Conservation (phyloP, 257 asterid genomes). For the Scutellaria baicalensis region DNA sequence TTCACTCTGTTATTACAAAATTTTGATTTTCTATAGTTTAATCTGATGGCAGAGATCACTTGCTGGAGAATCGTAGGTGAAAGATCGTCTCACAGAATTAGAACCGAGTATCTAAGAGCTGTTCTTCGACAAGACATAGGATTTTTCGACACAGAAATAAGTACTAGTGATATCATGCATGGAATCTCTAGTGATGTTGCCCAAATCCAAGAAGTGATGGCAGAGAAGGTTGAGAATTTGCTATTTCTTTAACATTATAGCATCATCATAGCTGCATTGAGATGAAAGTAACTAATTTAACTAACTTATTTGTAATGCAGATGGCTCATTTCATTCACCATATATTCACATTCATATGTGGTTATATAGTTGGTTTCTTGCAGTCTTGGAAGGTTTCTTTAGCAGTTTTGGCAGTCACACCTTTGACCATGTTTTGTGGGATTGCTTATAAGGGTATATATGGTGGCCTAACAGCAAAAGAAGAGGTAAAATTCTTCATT, state of each 20-base stretch:
- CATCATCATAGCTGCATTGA: background rate
- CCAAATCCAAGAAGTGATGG: slow-evolving; percentile 88
- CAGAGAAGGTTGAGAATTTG: slow-evolving; percentile 57
- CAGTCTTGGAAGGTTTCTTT: slow-evolving; percentile 65
- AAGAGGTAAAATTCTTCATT: slow-evolving; percentile 46
- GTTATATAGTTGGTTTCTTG: slow-evolving; percentile 60
- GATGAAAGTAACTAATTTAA: background rate
- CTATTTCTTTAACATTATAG: background rate
- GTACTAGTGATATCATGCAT: slow-evolving; percentile 79
- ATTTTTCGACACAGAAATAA: slow-evolving; percentile 63
- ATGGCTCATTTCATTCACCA: slow-evolving; percentile 86
- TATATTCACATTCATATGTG: slow-evolving; percentile 68
- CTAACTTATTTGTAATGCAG: slow-evolving; percentile 29
- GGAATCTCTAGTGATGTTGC: slow-evolving; percentile 92
- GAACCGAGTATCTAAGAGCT: slow-evolving; percentile 73
- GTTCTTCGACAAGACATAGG: slow-evolving; percentile 72
- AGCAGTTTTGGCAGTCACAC: slow-evolving; percentile 80
- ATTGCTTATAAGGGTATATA: slow-evolving; percentile 75
- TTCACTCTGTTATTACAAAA: background rate
- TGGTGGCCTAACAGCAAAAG: slow-evolving; percentile 70
- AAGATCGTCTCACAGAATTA: slow-evolving; percentile 65
- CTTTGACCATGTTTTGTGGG: slow-evolving; percentile 79
- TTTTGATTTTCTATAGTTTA: background rate
- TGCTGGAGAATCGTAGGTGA: slow-evolving; percentile 90
- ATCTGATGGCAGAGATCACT: slow-evolving; percentile 51